Percentiles rank a stretch among this genome's conserved stretches.
These are phyloP conservation scores for Nematodospora anomalae DNA, from an alignment of 1,139 yeast species.

Conservation along the genomic window DNA sequence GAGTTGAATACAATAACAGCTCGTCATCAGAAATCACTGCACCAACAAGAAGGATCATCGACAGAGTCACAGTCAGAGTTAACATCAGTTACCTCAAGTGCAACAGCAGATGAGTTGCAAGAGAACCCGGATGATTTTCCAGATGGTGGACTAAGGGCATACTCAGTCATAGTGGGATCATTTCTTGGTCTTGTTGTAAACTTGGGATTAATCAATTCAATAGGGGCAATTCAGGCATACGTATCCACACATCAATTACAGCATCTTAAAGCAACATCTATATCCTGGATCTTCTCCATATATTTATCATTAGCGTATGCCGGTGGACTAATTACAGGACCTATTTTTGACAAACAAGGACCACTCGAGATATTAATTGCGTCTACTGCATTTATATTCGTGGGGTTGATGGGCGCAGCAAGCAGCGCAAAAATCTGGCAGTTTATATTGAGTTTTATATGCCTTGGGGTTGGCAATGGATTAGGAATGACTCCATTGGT, in stretches of 20 bases:
- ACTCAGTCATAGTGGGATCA: slow-evolving; percentile 63
- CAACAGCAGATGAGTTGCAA: slow-evolving; percentile 4
- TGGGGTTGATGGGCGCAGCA: slow-evolving; percentile 54
- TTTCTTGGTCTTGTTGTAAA: slow-evolving; percentile 57
- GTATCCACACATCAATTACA: slow-evolving; percentile 53
- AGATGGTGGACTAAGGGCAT: slow-evolving; percentile 62
- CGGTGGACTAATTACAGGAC: slow-evolving; percentile 51
- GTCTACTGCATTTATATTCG: slow-evolving; percentile 45
- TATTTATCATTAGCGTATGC: slow-evolving; percentile 57
- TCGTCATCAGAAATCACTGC: slow-evolving; percentile 2
- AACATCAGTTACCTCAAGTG: background rate
- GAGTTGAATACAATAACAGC: slow-evolving; percentile 3
- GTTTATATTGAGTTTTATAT: slow-evolving; percentile 52
- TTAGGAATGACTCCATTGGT: slow-evolving; percentile 56
- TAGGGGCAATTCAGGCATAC: slow-evolving; percentile 68
- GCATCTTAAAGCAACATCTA: slow-evolving; percentile 41
- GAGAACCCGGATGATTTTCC: slow-evolving; percentile 44
- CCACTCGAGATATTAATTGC: slow-evolving; percentile 40
- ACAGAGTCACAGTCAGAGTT: slow-evolving; percentile 1
- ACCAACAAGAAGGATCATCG: too few species aligned
- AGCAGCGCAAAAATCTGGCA: slow-evolving; percentile 51
- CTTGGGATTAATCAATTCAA: slow-evolving; percentile 61
- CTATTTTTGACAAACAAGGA: slow-evolving; percentile 51
- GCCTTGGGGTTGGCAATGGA: slow-evolving; percentile 58
- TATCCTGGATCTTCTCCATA: slow-evolving; percentile 71